Evolutionary conservation across 2,329 filamentous ascomycete species (phyloP), one percentile per base, ranked within the genome.

Genomic region (Fusarium poae): DNA sequence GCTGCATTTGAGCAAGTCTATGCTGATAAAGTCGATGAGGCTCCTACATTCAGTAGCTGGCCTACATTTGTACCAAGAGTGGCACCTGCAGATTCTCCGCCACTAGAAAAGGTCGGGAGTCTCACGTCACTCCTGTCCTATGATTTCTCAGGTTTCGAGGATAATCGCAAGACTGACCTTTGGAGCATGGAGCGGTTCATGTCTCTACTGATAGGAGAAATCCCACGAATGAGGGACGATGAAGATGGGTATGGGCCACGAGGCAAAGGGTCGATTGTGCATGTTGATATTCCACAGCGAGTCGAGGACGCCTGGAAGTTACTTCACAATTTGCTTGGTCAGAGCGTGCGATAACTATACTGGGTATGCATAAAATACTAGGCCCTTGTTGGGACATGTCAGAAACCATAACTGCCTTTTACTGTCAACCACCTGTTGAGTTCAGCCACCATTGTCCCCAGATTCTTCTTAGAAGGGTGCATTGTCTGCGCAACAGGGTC

Each of bases 171-270:
- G 10, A 15, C 43, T 9, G 56, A 54, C 10, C 46, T 72, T 11
- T 72, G 70, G 70, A 34, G 32, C 20, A 71, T 72, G 62, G 53
- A 65, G n/a, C 50, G 62, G 15, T 63, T 72, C 27, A 42, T 70
- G n/a, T 62, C 69, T 54, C 56, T 72, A 5, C 37, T 72, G 8
- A 21, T 72, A 25, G 67, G 68, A 12, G 70, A 72, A 13, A 68
- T 72, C 21, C 71, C 71, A 15, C 63, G 70, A 42, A 67, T 72
- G 49, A 58, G 62, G 29, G 70, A 73, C 18, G 68, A 72, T 23
- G 34, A 46, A 42, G 56, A 57, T 5, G 70, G 70, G 18, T 72
- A 72, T 27, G 70, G 70, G 6, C 70, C 70, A 29, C 54, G 42
- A 12, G 70, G 70, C 11, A 59, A 57, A 48, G 70, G 67, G 1